Evolutionary conservation across 495 filamentous ascomycete species (phyloP), one percentile per base, ranked within the genome.

Genomic region (Saxophila tyrrhenica): DNA sequence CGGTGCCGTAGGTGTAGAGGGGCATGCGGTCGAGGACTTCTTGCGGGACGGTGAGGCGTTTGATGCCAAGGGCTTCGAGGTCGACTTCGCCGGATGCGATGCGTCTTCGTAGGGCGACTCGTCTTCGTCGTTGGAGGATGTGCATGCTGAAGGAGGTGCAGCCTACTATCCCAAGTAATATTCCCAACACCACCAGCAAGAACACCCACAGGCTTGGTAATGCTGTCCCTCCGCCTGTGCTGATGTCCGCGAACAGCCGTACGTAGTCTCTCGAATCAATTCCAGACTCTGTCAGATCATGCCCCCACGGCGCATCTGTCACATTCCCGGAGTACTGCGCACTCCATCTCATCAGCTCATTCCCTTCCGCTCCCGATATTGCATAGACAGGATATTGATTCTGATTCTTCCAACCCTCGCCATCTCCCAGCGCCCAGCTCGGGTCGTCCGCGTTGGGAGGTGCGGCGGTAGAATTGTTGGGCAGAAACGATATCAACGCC

Each of bases 341-440:
- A 22, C 92, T 69, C 61, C 88, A 76, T 39, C 78, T 60, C 81
- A 95, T 85, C 63, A 95, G 72, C 19, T 73, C 67, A 5, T 67
- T 61, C 41, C 89, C 91, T 17, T 74, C 73, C 16, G 67, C 53
- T 1, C 86, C 80, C 0, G 87, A 78, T 2, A 97, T 76, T 20
- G 87, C 91, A 67, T 88, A 95, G n/a, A 94, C 75, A 0, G 91
- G 90, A 63, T 78, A 95, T 16, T 72, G 63, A 60, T 82, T 80
- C 9, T 72, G 59, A 7, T 64, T 62, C 65, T 77, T 85, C 87
- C 88, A 94, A 19, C 62, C 64, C 1, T 69, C 74, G 1, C 72
- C 73, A 61, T 85, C 85, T 5, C 77, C 69, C 16, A 95, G 68
- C 23, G 73, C 60, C 91, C 91, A 96, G 7, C 69, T 64, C 0